A percentile compares a stretch with the other conserved stretches of the same genome.
These are phyloP conservation scores for Blastobotrys apis DNA, from an alignment of 1,139 yeast genomes.

Conservation along the genomic window DNA sequence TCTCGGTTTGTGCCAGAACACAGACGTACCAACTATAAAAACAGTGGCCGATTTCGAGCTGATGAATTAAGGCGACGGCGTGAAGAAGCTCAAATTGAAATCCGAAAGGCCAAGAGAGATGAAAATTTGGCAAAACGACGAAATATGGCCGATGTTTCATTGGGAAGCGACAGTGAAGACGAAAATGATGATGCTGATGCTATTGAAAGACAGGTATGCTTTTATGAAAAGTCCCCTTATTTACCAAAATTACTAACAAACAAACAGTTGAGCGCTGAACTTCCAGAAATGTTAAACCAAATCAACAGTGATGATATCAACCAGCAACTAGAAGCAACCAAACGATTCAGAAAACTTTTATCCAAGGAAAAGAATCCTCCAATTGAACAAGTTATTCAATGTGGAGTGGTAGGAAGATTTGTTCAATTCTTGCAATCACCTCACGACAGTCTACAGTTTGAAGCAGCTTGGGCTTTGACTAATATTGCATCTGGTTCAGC, in stretches of 20 bases:
- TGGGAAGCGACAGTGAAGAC: constrained; percentile 46
- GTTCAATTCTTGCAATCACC: constrained; percentile 79
- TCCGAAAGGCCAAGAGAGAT: constrained; percentile 94
- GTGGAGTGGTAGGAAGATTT: constrained; percentile 88
- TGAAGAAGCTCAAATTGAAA: constrained; percentile 94
- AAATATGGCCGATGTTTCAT: constrained; percentile 50
- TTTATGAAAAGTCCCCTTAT: neutral
- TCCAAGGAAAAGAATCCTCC: constrained; percentile 98
- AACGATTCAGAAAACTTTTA: constrained; percentile 86
- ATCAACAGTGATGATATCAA: constrained; percentile 75
- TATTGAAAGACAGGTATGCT: constrained; percentile 7
- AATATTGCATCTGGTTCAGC: constrained; percentile 96
- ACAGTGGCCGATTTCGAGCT: constrained; percentile 88
- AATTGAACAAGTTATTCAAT: constrained; percentile 83
- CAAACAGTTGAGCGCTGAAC: constrained; percentile 50
- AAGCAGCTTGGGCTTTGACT: constrained; percentile 98
- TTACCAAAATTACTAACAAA: neutral
- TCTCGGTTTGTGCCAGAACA: constrained; percentile 92
- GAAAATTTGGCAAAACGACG: constrained; percentile 92
- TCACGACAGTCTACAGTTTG: constrained; percentile 85
- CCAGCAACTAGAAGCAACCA: constrained; percentile 81
- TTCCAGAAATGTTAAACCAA: constrained; percentile 82
- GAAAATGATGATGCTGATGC: constrained; percentile 25
- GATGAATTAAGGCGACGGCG: constrained; percentile 98
- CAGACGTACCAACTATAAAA: constrained; percentile 93